A percentile compares a stretch with the other conserved stretches of the same genome.
Conservation (phyloP, 176 grass and related monocot genomes). For the Pontederia crassipes region DNA sequence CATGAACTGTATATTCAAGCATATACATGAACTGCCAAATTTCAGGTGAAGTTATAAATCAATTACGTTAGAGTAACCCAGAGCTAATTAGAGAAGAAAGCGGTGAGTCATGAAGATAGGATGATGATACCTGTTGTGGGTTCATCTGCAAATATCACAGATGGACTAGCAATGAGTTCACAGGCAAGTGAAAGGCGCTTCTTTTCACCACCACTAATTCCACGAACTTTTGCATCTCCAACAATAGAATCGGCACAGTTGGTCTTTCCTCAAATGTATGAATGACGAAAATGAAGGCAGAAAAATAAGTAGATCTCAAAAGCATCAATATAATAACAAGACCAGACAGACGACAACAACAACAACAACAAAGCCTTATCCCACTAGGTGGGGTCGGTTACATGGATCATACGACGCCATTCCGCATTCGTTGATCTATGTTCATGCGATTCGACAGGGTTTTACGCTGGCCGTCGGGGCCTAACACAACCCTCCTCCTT, state of each 20-base stretch:
- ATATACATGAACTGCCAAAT: too few relatives aligned
- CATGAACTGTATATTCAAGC: too few relatives aligned
- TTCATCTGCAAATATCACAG: constrained; percentile 86
- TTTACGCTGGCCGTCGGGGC: too few relatives aligned
- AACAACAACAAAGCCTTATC: too few relatives aligned
- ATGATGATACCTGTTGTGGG: constrained; percentile 64
- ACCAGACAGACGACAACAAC: neutral
- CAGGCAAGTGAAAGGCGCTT: constrained; percentile 85
- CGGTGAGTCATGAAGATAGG: neutral
- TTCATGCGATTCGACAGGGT: too few relatives aligned
- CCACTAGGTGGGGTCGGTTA: too few relatives aligned
- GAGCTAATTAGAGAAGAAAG: neutral
- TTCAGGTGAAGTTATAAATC: too few relatives aligned
- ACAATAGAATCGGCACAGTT: constrained; percentile 89
- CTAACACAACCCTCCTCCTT: too few relatives aligned
- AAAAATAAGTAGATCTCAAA: constrained; percentile 1
- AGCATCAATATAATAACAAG: neutral
- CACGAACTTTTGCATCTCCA: constrained; percentile 86
- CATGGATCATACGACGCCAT: too few relatives aligned
- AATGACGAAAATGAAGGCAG: constrained; percentile 6
- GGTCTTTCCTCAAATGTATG: constrained; percentile 31
- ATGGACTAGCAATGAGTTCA: constrained; percentile 96
- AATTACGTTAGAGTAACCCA: neutral
- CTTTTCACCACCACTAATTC: constrained; percentile 94
- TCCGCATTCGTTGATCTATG: too few relatives aligned